Evolutionary conservation across 495 filamentous ascomycete species (phyloP).

Genomic region (Hyaloscypha variabilis): DNA sequence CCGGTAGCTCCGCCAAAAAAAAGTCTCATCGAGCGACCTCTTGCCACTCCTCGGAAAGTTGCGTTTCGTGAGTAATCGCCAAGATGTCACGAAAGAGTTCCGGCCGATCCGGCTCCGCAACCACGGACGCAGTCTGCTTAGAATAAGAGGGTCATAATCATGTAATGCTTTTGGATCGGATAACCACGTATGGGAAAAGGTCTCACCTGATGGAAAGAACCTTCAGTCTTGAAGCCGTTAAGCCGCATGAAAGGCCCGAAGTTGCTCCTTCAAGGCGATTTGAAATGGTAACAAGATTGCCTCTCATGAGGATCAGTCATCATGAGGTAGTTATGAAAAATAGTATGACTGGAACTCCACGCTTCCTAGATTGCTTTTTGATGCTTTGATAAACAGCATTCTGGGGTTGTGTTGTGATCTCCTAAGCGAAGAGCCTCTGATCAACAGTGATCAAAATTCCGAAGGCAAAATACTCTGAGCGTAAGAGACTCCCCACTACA

Average conservation of each 20-base stretch:
- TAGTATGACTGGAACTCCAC: neutral
- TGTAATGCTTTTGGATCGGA: neutral
- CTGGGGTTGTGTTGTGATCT: neutral
- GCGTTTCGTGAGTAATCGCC: neutral
- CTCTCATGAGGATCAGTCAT: neutral
- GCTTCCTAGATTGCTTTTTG: neutral
- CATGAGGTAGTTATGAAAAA: neutral
- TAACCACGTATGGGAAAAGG: neutral
- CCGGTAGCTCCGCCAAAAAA: neutral
- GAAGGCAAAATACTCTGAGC: too few species aligned
- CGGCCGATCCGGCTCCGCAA: neutral
- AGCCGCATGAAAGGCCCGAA: conserved; percentile 1
- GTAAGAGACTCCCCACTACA: neutral
- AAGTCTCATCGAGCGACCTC: neutral
- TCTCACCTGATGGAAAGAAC: conserved; percentile 3
- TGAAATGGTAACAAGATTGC: neutral
- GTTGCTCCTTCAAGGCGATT: neutral
- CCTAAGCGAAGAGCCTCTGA: neutral
- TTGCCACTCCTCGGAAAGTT: neutral
- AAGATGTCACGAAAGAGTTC: neutral
- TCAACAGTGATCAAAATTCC: too few species aligned
- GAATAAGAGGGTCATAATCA: neutral
- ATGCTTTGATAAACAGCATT: neutral
- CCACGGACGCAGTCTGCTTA: neutral
- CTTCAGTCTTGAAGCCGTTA: neutral